These are phyloP conservation scores for Aschersonia sp. DNA, from an alignment of 2,329 filamentous ascomycete species.

Conservation along the genomic window DNA sequence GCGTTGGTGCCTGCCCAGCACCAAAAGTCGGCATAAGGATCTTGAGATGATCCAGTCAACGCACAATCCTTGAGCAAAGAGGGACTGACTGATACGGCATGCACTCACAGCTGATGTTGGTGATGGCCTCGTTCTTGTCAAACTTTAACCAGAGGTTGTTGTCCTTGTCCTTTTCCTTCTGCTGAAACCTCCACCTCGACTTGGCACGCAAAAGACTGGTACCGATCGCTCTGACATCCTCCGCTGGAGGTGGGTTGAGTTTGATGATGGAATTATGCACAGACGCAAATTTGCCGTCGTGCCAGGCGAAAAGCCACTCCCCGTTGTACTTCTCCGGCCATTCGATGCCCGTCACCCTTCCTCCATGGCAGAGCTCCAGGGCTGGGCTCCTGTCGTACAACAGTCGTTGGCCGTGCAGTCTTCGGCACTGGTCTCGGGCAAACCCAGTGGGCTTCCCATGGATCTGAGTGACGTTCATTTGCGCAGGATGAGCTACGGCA, in stretches of 20 bases:
- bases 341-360: constrained; percentile 32
- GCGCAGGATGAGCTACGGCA: constrained; percentile 24
- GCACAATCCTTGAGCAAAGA: constrained; percentile 4
- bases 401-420: constrained; percentile 29
- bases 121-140: constrained; percentile 52
- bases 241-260: constrained; percentile 29
- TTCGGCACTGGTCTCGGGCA: constrained; percentile 31
- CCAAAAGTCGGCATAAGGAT: constrained; percentile 34
- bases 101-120: constrained; percentile 42
- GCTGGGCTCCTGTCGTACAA: constrained; percentile 28
- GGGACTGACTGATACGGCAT: too few relatives aligned
- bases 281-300: constrained; percentile 35
- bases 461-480: constrained; percentile 25
- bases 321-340: constrained; percentile 37
- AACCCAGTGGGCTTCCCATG: constrained; percentile 27
- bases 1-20: constrained; percentile 40
- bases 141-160: constrained; percentile 40
- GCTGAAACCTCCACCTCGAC: constrained; percentile 38
- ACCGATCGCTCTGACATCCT: constrained; percentile 30
- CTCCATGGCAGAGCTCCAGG: constrained; percentile 32
- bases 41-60: constrained; percentile 12
- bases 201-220: constrained; percentile 32
- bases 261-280: constrained; percentile 33
- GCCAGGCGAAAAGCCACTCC: constrained; percentile 43
- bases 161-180: constrained; percentile 27